Evolutionary conservation across 1,139 yeast genomes (phyloP).

Genomic region (Pichia kudriavzevii): DNA sequence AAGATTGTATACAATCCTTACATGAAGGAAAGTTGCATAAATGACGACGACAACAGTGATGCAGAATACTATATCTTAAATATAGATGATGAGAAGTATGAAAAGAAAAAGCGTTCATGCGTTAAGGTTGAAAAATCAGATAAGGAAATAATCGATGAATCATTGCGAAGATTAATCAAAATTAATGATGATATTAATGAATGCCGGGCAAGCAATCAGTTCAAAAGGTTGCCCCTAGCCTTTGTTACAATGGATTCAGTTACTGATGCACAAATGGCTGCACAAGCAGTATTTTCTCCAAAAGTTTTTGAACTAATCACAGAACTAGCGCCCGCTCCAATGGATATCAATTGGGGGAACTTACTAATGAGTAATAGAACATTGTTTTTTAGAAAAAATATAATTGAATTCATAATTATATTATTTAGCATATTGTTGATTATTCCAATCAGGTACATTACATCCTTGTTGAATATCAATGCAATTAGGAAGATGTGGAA

Average conservation of each 20-base stretch:
- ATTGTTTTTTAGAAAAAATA: slow-evolving; percentile 49
- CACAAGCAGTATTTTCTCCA: slow-evolving; percentile 82
- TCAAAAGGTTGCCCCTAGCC: slow-evolving; percentile 44
- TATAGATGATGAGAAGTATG: slow-evolving; percentile 12
- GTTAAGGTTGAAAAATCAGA: slow-evolving; percentile 2
- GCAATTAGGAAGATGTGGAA: slow-evolving; percentile 71
- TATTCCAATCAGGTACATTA: slow-evolving; percentile 65
- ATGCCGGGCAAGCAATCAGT: slow-evolving; percentile 39
- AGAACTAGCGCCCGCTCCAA: slow-evolving; percentile 79
- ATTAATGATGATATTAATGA: slow-evolving; percentile 50
- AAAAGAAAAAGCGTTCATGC: slow-evolving; percentile 29
- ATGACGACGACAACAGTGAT: slow-evolving; percentile 4
- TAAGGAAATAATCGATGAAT: slow-evolving; percentile 55
- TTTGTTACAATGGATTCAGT: slow-evolving; percentile 82
- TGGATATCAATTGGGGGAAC: slow-evolving; percentile 77
- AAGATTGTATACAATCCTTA: slow-evolving; percentile 18
- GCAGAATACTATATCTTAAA: slow-evolving; percentile 12
- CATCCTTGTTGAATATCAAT: slow-evolving; percentile 62
- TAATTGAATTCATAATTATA: slow-evolving; percentile 58
- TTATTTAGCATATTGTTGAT: slow-evolving; percentile 59
- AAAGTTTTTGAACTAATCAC: slow-evolving; percentile 66
- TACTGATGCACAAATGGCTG: slow-evolving; percentile 83
- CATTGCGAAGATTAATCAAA: slow-evolving; percentile 45
- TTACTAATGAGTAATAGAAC: slow-evolving; percentile 52
- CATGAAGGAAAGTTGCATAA: slow-evolving; percentile 1